A percentile compares a stretch with the other conserved stretches of the same genome.
Evolutionary conservation across 2,329 filamentous ascomycete species (phyloP).

Genomic region (Diplodia sapinea): DNA sequence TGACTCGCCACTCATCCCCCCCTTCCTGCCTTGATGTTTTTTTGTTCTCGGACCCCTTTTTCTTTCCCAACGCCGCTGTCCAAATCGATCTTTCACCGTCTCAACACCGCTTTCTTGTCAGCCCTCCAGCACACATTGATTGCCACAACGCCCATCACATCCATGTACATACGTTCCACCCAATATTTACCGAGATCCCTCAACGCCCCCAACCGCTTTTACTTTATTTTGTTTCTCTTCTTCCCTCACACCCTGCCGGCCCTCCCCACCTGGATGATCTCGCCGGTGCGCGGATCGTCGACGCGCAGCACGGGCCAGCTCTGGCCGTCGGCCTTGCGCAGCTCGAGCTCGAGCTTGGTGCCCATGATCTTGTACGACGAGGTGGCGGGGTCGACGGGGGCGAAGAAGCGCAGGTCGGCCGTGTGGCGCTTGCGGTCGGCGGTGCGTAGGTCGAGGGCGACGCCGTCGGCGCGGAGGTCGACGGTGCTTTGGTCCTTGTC

Average conservation of each 20-base stretch:
- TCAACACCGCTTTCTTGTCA: too few species aligned
- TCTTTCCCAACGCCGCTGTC: not conserved
- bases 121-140: not conserved
- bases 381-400: conserved; percentile 73
- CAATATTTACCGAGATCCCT: too few species aligned
- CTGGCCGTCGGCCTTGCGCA: conserved; percentile 73
- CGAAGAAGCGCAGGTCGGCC: conserved; percentile 76
- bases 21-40: not conserved
- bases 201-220: not conserved
- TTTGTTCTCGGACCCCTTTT: not conserved
- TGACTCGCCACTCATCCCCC: not conserved
- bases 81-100: too few species aligned
- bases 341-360: conserved; percentile 83
- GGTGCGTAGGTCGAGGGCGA: conserved; percentile 84
- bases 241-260: conserved; percentile 51
- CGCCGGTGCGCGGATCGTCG: conserved; percentile 73
- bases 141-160: not conserved
- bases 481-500: conserved; percentile 79
- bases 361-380: conserved; percentile 82
- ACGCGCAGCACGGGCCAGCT: conserved; percentile 86
- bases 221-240: not conserved
- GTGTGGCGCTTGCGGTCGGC: conserved; percentile 83
- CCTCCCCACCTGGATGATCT: conserved; percentile 88
- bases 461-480: conserved; percentile 65
- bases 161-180: too few species aligned